A percentile compares a stretch with the other conserved stretches of the same genome.
phyloP scores from a whole-genome alignment of 495 filamentous ascomycete genomes.

The Xylaria telfairii region DNA sequence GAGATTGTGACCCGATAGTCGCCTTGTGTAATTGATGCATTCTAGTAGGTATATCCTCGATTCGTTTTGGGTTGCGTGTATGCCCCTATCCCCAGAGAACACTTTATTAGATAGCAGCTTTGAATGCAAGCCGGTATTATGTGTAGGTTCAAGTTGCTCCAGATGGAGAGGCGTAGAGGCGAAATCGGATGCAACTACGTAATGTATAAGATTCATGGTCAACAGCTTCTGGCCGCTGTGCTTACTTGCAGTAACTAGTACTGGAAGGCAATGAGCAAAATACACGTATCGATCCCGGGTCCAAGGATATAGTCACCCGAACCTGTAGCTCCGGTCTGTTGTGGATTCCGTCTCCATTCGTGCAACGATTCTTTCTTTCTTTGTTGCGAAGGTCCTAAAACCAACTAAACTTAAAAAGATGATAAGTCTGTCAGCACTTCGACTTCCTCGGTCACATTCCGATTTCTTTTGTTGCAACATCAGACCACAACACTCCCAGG shows the following conservation, averaged over 20 bases:
- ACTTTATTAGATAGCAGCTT: neutral
- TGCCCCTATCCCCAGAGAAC: neutral
- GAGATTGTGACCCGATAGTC: neutral
- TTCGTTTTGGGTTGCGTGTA: neutral
- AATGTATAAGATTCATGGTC: neutral
- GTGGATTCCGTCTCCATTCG: neutral
- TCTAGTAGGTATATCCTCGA: neutral
- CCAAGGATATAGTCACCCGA: constrained; percentile 2
- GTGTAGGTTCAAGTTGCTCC: neutral
- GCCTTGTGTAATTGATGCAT: neutral
- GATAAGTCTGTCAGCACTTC: no score
- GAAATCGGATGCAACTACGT: neutral
- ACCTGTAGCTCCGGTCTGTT: neutral
- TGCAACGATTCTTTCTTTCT: neutral
- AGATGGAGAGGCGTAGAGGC: neutral
- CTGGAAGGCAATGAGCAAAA: neutral
- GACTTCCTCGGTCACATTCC: no score
- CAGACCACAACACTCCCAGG: neutral
- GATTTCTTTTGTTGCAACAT: neutral
- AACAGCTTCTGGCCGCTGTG: neutral
- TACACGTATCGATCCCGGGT: neutral
- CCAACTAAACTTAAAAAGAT: no score
- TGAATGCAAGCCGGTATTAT: neutral
- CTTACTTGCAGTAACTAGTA: neutral
- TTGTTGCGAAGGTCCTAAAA: no score